These are phyloP conservation scores for Jatropha curcas DNA, from an alignment of 345 rosid species.

Conservation along the genomic window DNA sequence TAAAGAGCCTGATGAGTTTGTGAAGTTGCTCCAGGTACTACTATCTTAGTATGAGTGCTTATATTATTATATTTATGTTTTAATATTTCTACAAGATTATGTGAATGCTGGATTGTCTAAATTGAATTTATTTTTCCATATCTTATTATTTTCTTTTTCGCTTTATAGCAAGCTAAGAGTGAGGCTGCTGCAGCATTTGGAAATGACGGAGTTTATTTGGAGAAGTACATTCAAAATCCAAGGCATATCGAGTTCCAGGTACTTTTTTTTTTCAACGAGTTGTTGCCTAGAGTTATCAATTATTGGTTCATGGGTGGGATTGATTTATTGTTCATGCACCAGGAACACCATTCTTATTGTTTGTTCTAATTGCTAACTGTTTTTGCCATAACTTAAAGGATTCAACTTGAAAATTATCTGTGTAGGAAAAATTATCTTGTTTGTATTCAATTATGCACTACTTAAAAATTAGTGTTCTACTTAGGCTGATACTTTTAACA, in stretches of 20 bases:
- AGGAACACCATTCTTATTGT: neutral
- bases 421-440: too few species aligned
- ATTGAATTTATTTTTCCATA: slow-evolving; percentile 25
- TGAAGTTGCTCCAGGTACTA: slow-evolving; percentile 89
- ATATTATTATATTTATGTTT: neutral
- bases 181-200: slow-evolving; percentile 99
- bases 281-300: neutral
- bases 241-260: slow-evolving; percentile 99
- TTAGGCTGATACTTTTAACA: too few species aligned
- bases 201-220: slow-evolving; percentile 96
- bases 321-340: neutral
- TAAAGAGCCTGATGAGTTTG: slow-evolving; percentile 91
- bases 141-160: neutral
- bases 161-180: slow-evolving; percentile 89
- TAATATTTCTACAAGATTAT: neutral
- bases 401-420: too few species aligned
- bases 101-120: neutral
- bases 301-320: neutral
- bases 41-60: neutral
- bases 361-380: neutral
- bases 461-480: too few species aligned
- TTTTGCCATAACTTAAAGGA: too few species aligned
- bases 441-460: too few species aligned
- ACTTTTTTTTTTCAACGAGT: slow-evolving; percentile 5
- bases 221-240: slow-evolving; percentile 90